A percentile compares a stretch with the other conserved stretches of the same genome.
These are phyloP conservation scores for Hymenoscyphus fraxineus DNA, from an alignment of 2,329 filamentous ascomycete genomes.

Conservation along the genomic window DNA sequence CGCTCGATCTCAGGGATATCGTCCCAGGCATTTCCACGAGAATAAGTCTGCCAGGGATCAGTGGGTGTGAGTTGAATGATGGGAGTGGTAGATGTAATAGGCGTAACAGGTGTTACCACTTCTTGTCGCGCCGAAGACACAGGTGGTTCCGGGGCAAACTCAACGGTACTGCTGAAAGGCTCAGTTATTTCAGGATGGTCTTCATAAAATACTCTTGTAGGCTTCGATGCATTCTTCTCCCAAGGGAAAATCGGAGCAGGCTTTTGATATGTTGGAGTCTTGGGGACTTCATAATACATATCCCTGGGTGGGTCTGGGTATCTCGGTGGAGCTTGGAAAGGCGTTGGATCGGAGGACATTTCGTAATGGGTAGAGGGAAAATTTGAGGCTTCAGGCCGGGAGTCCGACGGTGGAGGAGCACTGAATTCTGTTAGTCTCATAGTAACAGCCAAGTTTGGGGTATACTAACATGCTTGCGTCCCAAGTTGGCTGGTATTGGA, in stretches of 20 bases:
- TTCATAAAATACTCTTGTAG: slow-evolving; percentile 63
- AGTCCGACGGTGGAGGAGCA: slow-evolving; percentile 56
- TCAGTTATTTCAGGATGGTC: slow-evolving; percentile 39
- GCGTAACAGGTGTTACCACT: slow-evolving; percentile 12
- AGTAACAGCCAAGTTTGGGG: slow-evolving; percentile 28
- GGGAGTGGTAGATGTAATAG: slow-evolving; percentile 46
- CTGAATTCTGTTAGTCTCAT: slow-evolving; percentile 27
- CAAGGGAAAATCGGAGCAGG: slow-evolving; percentile 82
- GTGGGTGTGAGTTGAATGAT: slow-evolving; percentile 45
- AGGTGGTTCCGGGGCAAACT: slow-evolving; percentile 37
- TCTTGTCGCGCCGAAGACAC: slow-evolving; percentile 39
- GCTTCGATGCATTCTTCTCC: slow-evolving; percentile 65
- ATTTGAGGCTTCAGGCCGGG: slow-evolving; percentile 79
- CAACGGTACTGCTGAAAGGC: slow-evolving; percentile 31
- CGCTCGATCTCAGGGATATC: slow-evolving; percentile 81
- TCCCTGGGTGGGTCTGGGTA: slow-evolving; percentile 82
- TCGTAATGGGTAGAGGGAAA: slow-evolving; percentile 75
- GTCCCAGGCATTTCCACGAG: slow-evolving; percentile 88
- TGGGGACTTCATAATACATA: slow-evolving; percentile 84
- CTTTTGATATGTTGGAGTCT: slow-evolving; percentile 54
- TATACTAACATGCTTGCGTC: slow-evolving; percentile 48
- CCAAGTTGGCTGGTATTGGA: slow-evolving; percentile 34
- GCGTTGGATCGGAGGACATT: slow-evolving; percentile 72
- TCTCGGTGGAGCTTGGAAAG: slow-evolving; percentile 71
- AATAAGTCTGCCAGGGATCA: slow-evolving; percentile 69